Base-by-base conservation (phyloP, 148 eudicot genomes). In the Silene uniflora region DNA sequence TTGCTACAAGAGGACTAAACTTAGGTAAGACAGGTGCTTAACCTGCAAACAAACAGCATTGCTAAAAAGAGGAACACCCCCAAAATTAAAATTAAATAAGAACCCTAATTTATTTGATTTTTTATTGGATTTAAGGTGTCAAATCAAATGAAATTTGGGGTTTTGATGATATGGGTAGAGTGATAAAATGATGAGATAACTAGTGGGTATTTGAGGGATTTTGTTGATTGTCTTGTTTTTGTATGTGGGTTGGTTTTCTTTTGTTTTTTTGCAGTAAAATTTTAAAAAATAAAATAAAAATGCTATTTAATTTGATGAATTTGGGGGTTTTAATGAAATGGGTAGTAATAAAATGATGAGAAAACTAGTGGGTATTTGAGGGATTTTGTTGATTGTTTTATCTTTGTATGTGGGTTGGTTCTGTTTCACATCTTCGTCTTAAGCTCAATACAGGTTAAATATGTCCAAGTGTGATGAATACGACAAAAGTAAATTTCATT, bases 21-120 rank as follows among this genome's bases (percentile, higher is more conserved):
- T 77, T 75, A 80, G 85, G 85, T 64, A 76, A 85, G 85, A 85
- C 87, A 80, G 85, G 85, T 82, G 80, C 83, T 80, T 80, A 82
- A 77, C 77, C 82, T 82, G 85, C 76, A 75, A 82, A 77, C 78
- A 5, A 77, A 83, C 85, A 62, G 84, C 84, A 82, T 80, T 82
- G 85, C 88, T 80, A 82, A 62, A 80, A 77, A 71, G 56, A 67
- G 84, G 74, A 69, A 23, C 59, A 23, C 59, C 42, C 56, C 27
- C 17, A 63, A 72, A 39, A 54, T 46, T 0, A 27, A 10, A 18
- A 49, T 5, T n/a, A 25, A 52, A 60, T 16, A 39, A 39, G 18
- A 67, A 17, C 24, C 24, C 23, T 19, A 39, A 39, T 21, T 19
- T n/a, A 61, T 18, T 61, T 61, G 22, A 61, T 52, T 52, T 52